Conservation (phyloP, 2,329 filamentous ascomycete species). For the Claviceps sp. region DNA sequence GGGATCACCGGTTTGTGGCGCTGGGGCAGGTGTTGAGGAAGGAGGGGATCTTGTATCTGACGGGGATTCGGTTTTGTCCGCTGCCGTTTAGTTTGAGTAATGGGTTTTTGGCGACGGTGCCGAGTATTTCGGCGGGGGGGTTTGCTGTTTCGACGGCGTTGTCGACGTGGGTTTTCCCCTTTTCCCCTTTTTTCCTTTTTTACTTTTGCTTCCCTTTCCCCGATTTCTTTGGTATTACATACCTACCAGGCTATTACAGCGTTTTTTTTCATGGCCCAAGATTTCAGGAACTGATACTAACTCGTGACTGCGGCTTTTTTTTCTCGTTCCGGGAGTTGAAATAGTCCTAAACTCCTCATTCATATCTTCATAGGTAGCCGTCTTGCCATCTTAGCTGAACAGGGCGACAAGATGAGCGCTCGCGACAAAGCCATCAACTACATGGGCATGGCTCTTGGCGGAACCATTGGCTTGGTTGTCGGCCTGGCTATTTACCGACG, state of each 20-base stretch:
- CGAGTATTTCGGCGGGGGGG: conserved; percentile 61
- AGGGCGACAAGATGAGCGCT: conserved; percentile 68
- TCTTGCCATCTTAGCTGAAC: conserved; percentile 70
- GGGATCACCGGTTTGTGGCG: conserved; percentile 78
- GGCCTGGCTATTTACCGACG: conserved; percentile 75
- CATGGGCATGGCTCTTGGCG: conserved; percentile 60
- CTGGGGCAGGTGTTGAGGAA: conserved; percentile 77
- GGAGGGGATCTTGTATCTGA: conserved; percentile 77
- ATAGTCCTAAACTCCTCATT: conserved; percentile 71
- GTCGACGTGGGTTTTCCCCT: conserved; percentile 35
- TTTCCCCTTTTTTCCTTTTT: too few species aligned
- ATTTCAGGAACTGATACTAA: too few species aligned
- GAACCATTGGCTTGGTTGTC: conserved; percentile 57
- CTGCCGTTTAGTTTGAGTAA: conserved; percentile 89
- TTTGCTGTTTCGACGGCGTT: conserved; percentile 76
- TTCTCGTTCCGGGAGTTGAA: too few species aligned
- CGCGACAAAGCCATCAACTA: conserved; percentile 75
- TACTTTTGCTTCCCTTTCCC: too few species aligned
- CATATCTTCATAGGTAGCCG: conserved; percentile 86
- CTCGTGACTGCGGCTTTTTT: too few species aligned
- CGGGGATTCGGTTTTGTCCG: conserved; percentile 86
- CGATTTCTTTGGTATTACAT: too few species aligned
- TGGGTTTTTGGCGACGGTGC: conserved; percentile 86
- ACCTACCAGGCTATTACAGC: too few species aligned
- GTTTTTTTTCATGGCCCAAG: too few species aligned